Conservation (phyloP, 2,329 filamentous ascomycete genomes). For the Hypoxylon sp. region DNA sequence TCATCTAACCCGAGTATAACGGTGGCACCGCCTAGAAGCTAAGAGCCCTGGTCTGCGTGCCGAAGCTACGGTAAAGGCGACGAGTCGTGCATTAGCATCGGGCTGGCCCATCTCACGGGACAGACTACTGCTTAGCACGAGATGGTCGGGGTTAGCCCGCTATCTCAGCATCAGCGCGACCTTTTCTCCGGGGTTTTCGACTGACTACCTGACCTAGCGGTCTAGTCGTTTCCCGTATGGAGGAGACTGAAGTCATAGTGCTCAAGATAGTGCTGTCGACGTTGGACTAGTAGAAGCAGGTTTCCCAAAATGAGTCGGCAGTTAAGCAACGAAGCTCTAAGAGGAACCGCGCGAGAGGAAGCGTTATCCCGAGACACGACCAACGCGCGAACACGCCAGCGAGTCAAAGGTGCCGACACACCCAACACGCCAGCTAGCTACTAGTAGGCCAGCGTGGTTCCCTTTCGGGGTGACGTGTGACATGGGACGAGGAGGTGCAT, state of each 20-base stretch:
- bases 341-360: conserved; percentile 23
- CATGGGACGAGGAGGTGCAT: conserved; percentile 17
- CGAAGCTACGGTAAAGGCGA: conserved; percentile 24
- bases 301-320: not conserved
- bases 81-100: conserved; percentile 18
- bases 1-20: conserved; percentile 14
- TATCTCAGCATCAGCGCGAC: no score
- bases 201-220: conserved; percentile 1
- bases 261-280: not conserved
- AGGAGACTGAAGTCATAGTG: not conserved
- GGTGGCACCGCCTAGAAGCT: conserved; percentile 20
- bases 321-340: not conserved
- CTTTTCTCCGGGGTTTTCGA: conserved; percentile 7
- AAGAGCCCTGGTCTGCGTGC: conserved; percentile 12
- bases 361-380: conserved; percentile 17
- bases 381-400: no score
- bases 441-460: conserved; percentile 19
- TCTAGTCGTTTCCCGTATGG: no score
- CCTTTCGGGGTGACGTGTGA: conserved; percentile 34
- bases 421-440: no score
- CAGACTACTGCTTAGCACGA: no score
- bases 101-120: conserved; percentile 13
- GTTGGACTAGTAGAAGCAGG: not conserved
- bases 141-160: conserved; percentile 21
- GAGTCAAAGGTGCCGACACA: no score